Base-by-base conservation (phyloP, 768 basidiomycete genomes). In the Lactarius hengduanensis region DNA sequence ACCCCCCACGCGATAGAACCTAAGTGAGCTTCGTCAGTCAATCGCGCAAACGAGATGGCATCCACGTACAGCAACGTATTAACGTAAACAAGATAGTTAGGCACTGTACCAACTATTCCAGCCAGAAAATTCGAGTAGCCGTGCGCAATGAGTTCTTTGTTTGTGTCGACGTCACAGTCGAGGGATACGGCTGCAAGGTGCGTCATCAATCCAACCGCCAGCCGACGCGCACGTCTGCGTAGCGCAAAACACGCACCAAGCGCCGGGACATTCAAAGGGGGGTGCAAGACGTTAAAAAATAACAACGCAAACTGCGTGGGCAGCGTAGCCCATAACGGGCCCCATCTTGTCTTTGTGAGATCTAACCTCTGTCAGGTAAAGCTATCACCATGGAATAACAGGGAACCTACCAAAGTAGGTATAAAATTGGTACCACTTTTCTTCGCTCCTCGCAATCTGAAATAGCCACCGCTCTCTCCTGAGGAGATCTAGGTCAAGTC, bases 251-350 rank as follows among this genome's bases (percentile, higher is more conserved):
- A 61, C 84, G 64, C 73, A 86, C 94, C 88, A 15, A 98, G 79
- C 8, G 94, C 92, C 8, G 96, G 96, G 10, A 97, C 91, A 71
- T 97, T 94, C 57, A 94, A 75, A 59, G 91, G 91, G 47, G 94
- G 88, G 73, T 94, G 91, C 54, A 95, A 73, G 61, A 94, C 82
- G 71, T 92, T 93, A 78, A 94, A 93, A 74, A 94, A 93, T 41
- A 94, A 67, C 86, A 99, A 75, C 4, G 96, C 96, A 65, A 98
- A 86, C 73, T 98, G 96, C 1, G 96, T 98, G 4, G 96, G 96
- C 73, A 99, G 78, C 0, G 94, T 96, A 1, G 83, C 78, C 86
- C 89, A 89, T 38, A 99, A 79, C 0, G 89, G 85, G 4, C 73
- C 77, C 78, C 86, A 92, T 22, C 78, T 79, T 16, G 91, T 85